Percentiles rank a stretch among this genome's conserved stretches.
Evolutionary conservation across 345 rosid species (phyloP).

Genomic region (Psidium friedrichsthalianum): DNA sequence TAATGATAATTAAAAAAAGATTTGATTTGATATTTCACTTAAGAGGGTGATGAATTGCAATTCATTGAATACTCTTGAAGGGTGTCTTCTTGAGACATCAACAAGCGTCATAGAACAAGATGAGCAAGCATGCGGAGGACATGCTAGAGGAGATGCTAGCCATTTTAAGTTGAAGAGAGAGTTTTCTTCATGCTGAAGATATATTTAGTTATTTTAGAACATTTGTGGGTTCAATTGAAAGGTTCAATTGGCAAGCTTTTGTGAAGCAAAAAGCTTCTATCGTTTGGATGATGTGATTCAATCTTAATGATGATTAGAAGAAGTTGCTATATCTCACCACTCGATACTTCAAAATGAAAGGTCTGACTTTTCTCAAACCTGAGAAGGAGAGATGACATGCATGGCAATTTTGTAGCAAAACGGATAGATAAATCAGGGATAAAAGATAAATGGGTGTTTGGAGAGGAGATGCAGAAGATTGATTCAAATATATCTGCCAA

Average conservation of each 20-base stretch:
- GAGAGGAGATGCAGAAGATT: neutral
- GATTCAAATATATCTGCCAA: neutral
- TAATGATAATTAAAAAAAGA: neutral
- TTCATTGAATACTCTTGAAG: neutral
- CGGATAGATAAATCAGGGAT: too few species aligned
- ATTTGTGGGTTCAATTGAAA: neutral
- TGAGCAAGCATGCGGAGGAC: neutral
- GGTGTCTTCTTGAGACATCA: neutral
- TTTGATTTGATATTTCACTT: neutral
- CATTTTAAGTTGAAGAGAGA: neutral
- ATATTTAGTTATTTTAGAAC: neutral
- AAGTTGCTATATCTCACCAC: neutral
- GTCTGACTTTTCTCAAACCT: neutral
- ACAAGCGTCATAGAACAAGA: neutral
- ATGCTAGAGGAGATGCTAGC: neutral
- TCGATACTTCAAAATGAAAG: neutral
- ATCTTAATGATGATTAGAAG: neutral
- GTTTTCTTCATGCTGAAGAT: neutral
- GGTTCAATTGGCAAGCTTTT: neutral
- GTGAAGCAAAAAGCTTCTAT: neutral
- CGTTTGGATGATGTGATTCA: neutral
- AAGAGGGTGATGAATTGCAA: neutral
- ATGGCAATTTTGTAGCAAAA: neutral
- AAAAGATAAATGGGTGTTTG: neutral
- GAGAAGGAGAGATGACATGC: neutral